Percentiles rank a stretch among this genome's conserved stretches.
Evolutionary conservation across 2,329 filamentous ascomycete genomes (phyloP).

Genomic region (Lecanicillium sp.): DNA sequence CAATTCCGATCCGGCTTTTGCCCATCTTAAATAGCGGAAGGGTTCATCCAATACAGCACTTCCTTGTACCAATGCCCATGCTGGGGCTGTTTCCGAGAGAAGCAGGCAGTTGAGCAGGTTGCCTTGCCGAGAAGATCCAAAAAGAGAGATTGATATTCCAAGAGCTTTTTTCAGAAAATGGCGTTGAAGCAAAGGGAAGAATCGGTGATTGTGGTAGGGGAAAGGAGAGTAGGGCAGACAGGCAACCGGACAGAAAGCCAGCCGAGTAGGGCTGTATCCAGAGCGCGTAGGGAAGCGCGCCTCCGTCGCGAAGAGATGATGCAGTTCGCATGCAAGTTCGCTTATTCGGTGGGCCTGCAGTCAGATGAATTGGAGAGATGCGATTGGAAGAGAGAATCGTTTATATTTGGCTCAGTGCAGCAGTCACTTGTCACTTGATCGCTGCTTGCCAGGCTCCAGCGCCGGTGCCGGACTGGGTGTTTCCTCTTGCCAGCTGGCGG

Average conservation of each 20-base stretch:
- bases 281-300: conserved; percentile 11
- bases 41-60: background rate
- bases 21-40: background rate
- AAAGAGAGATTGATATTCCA: conserved; percentile 9
- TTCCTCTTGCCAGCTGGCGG: conserved; percentile 4
- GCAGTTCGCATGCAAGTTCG: conserved; percentile 6
- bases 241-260: background rate
- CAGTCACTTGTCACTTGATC: conserved; percentile 8
- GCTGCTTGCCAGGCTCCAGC: conserved; percentile 2
- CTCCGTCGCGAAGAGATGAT: conserved; percentile 4
- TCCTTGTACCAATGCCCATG: background rate
- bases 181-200: conserved; percentile 5
- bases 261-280: background rate
- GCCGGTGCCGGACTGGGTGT: background rate
- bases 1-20: conserved; percentile 4
- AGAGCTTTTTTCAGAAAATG: background rate
- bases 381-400: conserved; percentile 9
- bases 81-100: background rate
- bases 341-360: conserved; percentile 6
- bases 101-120: background rate
- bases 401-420: background rate
- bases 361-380: conserved; percentile 2
- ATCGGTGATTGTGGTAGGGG: background rate
- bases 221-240: background rate
- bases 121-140: conserved; percentile 6